These are phyloP conservation scores for Inosperma sp. DNA, from an alignment of 768 basidiomycete species.

Conservation along the genomic window DNA sequence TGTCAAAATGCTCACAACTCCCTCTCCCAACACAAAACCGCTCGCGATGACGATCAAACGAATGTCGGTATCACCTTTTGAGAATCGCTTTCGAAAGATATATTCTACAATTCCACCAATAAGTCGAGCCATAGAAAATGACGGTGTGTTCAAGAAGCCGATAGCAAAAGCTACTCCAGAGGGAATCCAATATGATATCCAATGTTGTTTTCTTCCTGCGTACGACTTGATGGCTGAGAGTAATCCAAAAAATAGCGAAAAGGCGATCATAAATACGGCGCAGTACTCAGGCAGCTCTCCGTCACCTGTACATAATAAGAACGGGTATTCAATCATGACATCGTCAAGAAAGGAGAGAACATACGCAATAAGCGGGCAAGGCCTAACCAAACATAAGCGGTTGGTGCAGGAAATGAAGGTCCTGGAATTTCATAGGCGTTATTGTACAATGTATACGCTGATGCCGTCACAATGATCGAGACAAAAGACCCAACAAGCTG, in stretches of 20 bases:
- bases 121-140: constrained; percentile 87
- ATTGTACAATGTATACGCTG: constrained; percentile 83
- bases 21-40: constrained; percentile 95
- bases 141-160: constrained; percentile 93
- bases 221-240: constrained; percentile 66
- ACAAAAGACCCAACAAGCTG: constrained; percentile 88
- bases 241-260: constrained; percentile 65
- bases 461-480: constrained; percentile 84
- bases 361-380: constrained; percentile 71
- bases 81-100: constrained; percentile 51
- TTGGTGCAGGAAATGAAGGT: constrained; percentile 93
- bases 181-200: constrained; percentile 75
- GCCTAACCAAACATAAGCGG: constrained; percentile 88
- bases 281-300: constrained; percentile 78
- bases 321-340: constrained; percentile 20
- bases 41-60: constrained; percentile 83
- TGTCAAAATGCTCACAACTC: constrained; percentile 79
- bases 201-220: constrained; percentile 42
- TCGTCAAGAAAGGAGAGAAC: constrained; percentile 24
- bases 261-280: constrained; percentile 71
- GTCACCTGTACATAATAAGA: constrained; percentile 48
- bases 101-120: constrained; percentile 84
- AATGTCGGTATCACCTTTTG: constrained; percentile 57
- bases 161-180: constrained; percentile 95
- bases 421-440: constrained; percentile 86